Conservation (phyloP, 169 alveolate genomes). For the Plasmodium cynomolgi region DNA sequence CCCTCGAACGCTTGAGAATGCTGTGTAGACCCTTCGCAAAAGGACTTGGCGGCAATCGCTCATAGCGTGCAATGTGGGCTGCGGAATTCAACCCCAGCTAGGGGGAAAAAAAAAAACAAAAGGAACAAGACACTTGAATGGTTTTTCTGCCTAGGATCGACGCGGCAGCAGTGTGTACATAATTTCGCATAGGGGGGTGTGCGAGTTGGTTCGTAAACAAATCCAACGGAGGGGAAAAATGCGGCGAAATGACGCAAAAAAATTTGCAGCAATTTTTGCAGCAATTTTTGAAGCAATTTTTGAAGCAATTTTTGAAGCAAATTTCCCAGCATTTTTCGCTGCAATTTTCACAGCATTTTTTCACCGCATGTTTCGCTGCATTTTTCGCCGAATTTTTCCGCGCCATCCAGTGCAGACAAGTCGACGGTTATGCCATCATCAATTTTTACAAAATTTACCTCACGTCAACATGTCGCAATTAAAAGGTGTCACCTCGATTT, state of each 20-base stretch:
- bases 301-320: not conserved
- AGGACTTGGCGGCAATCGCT: not conserved
- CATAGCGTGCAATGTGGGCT: not conserved
- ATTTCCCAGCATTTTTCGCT: not conserved
- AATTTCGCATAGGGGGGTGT: not conserved
- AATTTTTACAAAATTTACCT: not conserved
- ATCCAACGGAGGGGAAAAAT: not conserved
- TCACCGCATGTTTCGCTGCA: not conserved
- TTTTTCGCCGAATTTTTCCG: not conserved
- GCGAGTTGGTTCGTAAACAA: not conserved
- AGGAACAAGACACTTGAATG: not conserved
- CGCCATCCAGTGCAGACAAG: not conserved
- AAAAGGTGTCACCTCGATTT: not conserved
- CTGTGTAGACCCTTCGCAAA: not conserved
- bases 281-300: not conserved
- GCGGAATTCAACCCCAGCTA: not conserved
- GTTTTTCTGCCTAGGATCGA: not conserved
- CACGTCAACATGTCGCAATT: not conserved
- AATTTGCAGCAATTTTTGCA: not conserved
- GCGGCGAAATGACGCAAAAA: not conserved
- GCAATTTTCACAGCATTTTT: not conserved
- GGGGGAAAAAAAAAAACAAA: not conserved
- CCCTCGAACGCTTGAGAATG: not conserved
- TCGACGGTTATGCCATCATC: not conserved
- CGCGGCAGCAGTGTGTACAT: not conserved